Base-by-base conservation (phyloP, 441 rosid species). In the Euphorbia celastroides region DNA sequence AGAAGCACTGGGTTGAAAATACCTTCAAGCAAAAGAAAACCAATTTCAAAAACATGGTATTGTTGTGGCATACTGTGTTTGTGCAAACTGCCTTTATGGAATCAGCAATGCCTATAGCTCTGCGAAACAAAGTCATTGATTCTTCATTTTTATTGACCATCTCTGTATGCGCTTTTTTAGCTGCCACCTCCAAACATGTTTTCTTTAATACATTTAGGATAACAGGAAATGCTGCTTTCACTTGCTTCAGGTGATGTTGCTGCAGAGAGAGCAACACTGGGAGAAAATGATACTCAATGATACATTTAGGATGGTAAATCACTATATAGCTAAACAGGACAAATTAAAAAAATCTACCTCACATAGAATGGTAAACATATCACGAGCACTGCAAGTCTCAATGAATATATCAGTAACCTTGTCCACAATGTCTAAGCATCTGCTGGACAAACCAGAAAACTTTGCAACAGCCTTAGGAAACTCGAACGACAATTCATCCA, bases 301-400 rank as follows among this genome's bases (percentile, higher is more conserved):
- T n/a, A n/a, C n/a, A n/a, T n/a, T n/a, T n/a, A n/a, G n/a, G n/a
- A n/a, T n/a, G n/a, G n/a, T n/a, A n/a, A n/a, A n/a, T n/a, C n/a
- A n/a, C n/a, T n/a, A n/a, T n/a, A n/a, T n/a, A n/a, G n/a, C n/a
- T n/a, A n/a, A n/a, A n/a, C n/a, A n/a, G n/a, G n/a, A n/a, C n/a
- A n/a, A n/a, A n/a, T n/a, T n/a, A n/a, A 67, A 54, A 74, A 14
- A 30, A 60, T 44, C 52, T 67, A 93, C 99, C 96, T 81, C 97
- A 27, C 95, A 93, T 62, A 93, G 81, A 83, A 93, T 69, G 28
- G 90, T 65, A 78, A 85, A 84, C 99, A 93, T 86, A 73, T 93
- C 97, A 25, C 96, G 84, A 0, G 99, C 96, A 78, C 75, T 85
- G 70, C 95, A 85, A 51, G 52, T 73, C 70, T 65, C 79, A 68